phyloP scores from a whole-genome alignment of 139 green algal species.

The Micromonas commoda region DNA sequence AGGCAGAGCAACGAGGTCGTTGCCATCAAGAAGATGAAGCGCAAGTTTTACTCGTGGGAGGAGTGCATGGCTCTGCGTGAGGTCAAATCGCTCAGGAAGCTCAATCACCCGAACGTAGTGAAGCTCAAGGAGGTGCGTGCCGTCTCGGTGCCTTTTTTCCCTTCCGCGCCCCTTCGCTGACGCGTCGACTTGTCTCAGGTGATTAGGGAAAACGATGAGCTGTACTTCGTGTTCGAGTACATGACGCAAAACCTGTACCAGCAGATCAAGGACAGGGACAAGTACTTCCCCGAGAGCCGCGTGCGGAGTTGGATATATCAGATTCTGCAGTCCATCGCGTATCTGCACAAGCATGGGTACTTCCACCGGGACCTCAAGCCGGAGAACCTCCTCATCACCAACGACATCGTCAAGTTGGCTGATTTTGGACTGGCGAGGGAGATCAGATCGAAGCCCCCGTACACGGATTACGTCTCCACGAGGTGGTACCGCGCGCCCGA shows the following conservation, averaged over 20 bases:
- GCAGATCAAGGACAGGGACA: slow-evolving; percentile 81
- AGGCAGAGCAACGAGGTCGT: slow-evolving; percentile 81
- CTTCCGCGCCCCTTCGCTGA: too few relatives aligned
- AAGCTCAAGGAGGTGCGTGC: slow-evolving; percentile 77
- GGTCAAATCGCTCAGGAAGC: slow-evolving; percentile 72
- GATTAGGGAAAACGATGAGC: slow-evolving; percentile 89
- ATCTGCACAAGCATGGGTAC: slow-evolving; percentile 91
- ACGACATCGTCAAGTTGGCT: slow-evolving; percentile 85
- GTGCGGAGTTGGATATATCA: slow-evolving; percentile 80
- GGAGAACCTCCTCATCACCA: slow-evolving; percentile 86
- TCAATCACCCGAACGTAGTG: slow-evolving; percentile 87
- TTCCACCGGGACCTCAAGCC: slow-evolving; percentile 96
- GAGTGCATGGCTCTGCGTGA: slow-evolving; percentile 90
- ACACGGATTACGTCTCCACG: slow-evolving; percentile 93
- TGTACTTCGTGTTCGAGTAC: slow-evolving; percentile 96
- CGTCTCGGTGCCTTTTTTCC: neutral
- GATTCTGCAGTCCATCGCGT: slow-evolving; percentile 77
- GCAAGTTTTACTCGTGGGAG: slow-evolving; percentile 94
- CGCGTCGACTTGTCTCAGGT: too few relatives aligned
- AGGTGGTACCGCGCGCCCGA: slow-evolving; percentile 71
- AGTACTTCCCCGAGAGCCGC: slow-evolving; percentile 67
- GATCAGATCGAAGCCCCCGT: slow-evolving; percentile 72
- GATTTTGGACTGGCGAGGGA: slow-evolving; percentile 92
- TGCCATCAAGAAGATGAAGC: slow-evolving; percentile 97
- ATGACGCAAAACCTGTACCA: slow-evolving; percentile 92